Evolutionary conservation across 1,139 yeast species (phyloP).

Genomic region (Taiozyma onychis): DNA sequence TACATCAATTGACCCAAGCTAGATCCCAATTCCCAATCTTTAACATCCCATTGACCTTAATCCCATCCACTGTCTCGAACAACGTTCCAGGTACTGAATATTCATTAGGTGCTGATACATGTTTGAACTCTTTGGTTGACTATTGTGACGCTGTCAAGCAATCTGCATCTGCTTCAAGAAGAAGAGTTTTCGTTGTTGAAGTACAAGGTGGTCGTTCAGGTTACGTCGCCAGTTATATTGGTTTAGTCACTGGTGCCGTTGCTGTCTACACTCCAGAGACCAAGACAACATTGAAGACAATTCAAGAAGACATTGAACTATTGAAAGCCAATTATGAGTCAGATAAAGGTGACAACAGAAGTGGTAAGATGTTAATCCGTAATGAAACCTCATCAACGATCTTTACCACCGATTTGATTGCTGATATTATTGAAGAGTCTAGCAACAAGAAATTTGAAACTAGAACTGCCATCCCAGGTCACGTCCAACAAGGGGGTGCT

Average conservation of each 20-base stretch:
- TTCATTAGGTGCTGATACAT: slow-evolving; percentile 74
- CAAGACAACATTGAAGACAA: slow-evolving; percentile 49
- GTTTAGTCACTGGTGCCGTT: slow-evolving; percentile 67
- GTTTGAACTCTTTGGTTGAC: slow-evolving; percentile 66
- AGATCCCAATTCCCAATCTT: slow-evolving; percentile 62
- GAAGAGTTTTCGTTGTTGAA: slow-evolving; percentile 73
- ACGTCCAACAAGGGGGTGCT: slow-evolving; percentile 95
- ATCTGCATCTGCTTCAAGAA: slow-evolving; percentile 73
- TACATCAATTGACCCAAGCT: slow-evolving; percentile 61
- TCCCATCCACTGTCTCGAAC: slow-evolving; percentile 81
- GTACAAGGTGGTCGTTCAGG: slow-evolving; percentile 90
- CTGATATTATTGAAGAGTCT: slow-evolving; percentile 77
- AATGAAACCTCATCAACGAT: slow-evolving; percentile 83
- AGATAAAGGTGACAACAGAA: slow-evolving; percentile 67
- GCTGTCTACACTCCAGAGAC: slow-evolving; percentile 76
- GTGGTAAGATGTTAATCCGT: slow-evolving; percentile 81
- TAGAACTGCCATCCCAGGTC: slow-evolving; percentile 96
- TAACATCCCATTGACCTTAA: slow-evolving; percentile 70
- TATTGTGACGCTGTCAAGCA: slow-evolving; percentile 79
- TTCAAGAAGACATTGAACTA: slow-evolving; percentile 56
- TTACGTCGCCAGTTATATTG: slow-evolving; percentile 65
- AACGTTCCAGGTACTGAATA: slow-evolving; percentile 84
- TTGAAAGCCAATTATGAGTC: slow-evolving; percentile 59
- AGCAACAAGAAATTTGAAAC: slow-evolving; percentile 77
- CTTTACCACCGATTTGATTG: slow-evolving; percentile 73